Evolutionary conservation across 2,329 filamentous ascomycete genomes (phyloP).

Genomic region (Tolypocladium endophyticum): DNA sequence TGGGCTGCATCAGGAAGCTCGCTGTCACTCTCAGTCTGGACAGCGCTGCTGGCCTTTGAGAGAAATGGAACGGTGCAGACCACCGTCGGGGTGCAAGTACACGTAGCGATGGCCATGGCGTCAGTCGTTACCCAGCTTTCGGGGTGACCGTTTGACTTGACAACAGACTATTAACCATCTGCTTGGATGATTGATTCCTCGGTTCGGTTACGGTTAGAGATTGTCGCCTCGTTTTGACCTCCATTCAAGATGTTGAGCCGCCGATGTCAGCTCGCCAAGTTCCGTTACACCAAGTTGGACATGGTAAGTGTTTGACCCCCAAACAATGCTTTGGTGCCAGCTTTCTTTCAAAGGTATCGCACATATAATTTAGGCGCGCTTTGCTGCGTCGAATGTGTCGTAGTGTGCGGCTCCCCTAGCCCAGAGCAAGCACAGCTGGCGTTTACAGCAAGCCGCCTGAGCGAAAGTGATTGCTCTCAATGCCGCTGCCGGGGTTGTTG

Average conservation of each 20-base stretch:
- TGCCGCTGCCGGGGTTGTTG: not conserved
- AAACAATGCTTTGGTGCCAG: not conserved
- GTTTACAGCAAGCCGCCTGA: not conserved
- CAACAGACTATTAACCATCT: not conserved
- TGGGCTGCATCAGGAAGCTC: not conserved
- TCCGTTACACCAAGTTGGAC: not conserved
- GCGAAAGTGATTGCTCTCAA: not conserved
- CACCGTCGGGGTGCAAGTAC: not conserved
- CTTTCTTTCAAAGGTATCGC: not conserved
- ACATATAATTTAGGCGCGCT: not conserved
- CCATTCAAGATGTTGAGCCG: not conserved
- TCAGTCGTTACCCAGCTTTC: not conserved
- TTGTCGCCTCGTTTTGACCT: too few relatives aligned
- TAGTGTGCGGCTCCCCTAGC: not conserved
- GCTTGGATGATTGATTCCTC: not conserved
- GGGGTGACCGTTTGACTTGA: not conserved
- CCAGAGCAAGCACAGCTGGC: not conserved
- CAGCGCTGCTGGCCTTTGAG: not conserved
- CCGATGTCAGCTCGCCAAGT: not conserved
- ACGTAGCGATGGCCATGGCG: not conserved
- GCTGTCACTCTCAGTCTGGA: not conserved
- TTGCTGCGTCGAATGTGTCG: not conserved
- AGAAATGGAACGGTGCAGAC: not conserved
- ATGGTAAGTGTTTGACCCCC: not conserved
- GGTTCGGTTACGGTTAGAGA: too few relatives aligned